Evolutionary conservation across 768 basidiomycete species (phyloP).

Genomic region (Kondoa malvinella): DNA sequence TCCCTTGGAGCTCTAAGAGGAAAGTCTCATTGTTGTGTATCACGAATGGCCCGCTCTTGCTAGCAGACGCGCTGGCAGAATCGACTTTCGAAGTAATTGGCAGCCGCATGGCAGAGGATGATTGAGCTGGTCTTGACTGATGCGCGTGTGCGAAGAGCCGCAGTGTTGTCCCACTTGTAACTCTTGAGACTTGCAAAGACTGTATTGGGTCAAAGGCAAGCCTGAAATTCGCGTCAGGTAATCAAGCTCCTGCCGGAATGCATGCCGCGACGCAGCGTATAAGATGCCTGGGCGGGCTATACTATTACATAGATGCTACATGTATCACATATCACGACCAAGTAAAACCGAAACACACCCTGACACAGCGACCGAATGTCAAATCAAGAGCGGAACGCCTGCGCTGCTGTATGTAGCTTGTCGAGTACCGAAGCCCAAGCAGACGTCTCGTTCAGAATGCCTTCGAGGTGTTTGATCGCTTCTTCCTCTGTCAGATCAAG

Average conservation of each 20-base stretch:
- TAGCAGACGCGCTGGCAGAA: background rate
- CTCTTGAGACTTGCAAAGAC: no score
- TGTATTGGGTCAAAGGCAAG: no score
- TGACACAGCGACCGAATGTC: background rate
- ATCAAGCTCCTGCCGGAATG: background rate
- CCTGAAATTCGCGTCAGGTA: background rate
- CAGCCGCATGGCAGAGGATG: conserved; percentile 1
- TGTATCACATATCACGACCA: background rate
- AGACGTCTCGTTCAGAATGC: conserved; percentile 78
- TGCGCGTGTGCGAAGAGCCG: no score
- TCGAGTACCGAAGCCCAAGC: conserved; percentile 87
- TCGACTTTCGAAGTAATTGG: background rate
- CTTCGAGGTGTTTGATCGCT: conserved; percentile 92
- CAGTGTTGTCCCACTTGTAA: no score
- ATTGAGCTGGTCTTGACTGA: no score
- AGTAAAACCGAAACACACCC: background rate
- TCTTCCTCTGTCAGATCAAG: conserved; percentile 75
- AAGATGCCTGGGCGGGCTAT: no score
- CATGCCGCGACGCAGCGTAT: background rate
- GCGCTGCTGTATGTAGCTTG: conserved; percentile 55
- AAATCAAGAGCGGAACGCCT: conserved; percentile 17
- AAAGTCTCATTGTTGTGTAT: conserved; percentile 25
- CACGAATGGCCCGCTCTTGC: conserved; percentile 15
- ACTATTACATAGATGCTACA: no score
- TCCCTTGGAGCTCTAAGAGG: conserved; percentile 26